These are phyloP conservation scores for Exophiala mesophila DNA, from an alignment of 2,329 filamentous ascomycete genomes.

Conservation along the genomic window DNA sequence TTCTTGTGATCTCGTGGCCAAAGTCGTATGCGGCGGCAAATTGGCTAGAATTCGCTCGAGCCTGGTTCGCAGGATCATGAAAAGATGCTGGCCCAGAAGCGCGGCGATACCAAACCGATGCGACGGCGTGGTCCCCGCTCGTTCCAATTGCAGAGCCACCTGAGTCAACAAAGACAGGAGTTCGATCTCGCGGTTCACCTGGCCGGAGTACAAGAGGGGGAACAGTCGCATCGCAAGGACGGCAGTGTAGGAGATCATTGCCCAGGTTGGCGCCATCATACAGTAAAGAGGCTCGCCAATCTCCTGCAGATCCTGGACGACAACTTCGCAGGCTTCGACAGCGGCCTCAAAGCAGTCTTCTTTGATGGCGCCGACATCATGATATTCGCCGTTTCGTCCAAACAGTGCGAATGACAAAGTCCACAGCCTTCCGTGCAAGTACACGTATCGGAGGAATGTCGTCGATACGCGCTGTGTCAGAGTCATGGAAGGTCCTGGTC, in stretches of 20 bases:
- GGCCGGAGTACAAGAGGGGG: constrained; percentile 23
- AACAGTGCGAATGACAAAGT: constrained; percentile 29
- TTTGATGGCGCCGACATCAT: constrained; percentile 21
- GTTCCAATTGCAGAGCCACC: constrained; percentile 28
- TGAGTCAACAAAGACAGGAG: constrained; percentile 28
- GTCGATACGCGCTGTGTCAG: neutral
- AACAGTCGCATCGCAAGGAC: constrained; percentile 29
- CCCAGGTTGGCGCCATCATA: constrained; percentile 33
- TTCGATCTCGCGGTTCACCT: constrained; percentile 24
- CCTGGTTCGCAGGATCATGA: constrained; percentile 28
- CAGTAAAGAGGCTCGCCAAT: constrained; percentile 30
- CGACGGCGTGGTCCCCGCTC: constrained; percentile 28
- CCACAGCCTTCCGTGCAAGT: constrained; percentile 29
- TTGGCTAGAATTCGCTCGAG: constrained; percentile 13
- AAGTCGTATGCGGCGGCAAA: neutral
- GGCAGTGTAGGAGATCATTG: constrained; percentile 31
- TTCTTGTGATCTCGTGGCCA: too few species aligned
- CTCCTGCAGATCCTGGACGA: constrained; percentile 26
- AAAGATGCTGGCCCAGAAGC: constrained; percentile 29
- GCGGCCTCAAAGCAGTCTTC: constrained; percentile 31
- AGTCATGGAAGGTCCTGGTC: neutral
- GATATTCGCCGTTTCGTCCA: constrained; percentile 3
- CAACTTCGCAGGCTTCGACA: constrained; percentile 28
- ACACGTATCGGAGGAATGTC: constrained; percentile 28
- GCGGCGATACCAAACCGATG: constrained; percentile 31